Evolutionary conservation across 2,329 filamentous ascomycete genomes (phyloP).

Genomic region (Colletotrichum sansevieriae): DNA sequence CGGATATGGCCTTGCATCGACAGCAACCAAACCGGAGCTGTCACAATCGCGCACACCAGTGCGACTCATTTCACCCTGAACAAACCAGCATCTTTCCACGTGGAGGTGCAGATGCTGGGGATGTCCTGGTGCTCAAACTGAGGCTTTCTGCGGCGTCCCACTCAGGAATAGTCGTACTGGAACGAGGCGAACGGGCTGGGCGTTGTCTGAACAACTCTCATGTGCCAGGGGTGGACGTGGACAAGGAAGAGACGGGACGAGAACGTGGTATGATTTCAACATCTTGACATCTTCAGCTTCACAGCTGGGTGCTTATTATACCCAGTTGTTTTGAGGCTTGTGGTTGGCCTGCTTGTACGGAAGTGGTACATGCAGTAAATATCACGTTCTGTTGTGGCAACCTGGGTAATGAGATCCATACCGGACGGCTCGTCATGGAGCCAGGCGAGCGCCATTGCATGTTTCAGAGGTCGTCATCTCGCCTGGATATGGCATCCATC

Average conservation of each 20-base stretch:
- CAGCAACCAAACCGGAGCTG: slow-evolving; percentile 4
- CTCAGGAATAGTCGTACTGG: background rate
- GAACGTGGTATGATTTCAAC: background rate
- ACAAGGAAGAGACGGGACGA: slow-evolving; percentile 6
- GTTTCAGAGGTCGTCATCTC: slow-evolving; percentile 28
- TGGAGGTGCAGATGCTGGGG: slow-evolving; percentile 28
- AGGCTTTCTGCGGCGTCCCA: background rate
- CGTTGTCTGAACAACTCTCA: background rate
- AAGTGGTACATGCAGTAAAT: background rate
- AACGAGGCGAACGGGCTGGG: background rate
- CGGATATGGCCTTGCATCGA: background rate
- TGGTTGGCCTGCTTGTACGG: no score
- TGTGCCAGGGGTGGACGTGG: background rate
- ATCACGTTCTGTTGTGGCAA: background rate
- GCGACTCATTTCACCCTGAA: slow-evolving; percentile 24
- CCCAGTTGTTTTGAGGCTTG: no score
- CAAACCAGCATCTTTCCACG: slow-evolving; percentile 27
- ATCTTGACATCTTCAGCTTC: slow-evolving; percentile 9
- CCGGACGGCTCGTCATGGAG: slow-evolving; percentile 14
- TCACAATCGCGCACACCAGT: background rate
- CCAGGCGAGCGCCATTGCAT: background rate
- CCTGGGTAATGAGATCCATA: slow-evolving; percentile 2
- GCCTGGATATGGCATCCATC: slow-evolving; percentile 4
- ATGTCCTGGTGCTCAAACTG: slow-evolving; percentile 21
- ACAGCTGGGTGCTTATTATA: no score